These are phyloP conservation scores for Sugiyamaella pinicola DNA, from an alignment of 1,139 yeast species.

Conservation along the genomic window DNA sequence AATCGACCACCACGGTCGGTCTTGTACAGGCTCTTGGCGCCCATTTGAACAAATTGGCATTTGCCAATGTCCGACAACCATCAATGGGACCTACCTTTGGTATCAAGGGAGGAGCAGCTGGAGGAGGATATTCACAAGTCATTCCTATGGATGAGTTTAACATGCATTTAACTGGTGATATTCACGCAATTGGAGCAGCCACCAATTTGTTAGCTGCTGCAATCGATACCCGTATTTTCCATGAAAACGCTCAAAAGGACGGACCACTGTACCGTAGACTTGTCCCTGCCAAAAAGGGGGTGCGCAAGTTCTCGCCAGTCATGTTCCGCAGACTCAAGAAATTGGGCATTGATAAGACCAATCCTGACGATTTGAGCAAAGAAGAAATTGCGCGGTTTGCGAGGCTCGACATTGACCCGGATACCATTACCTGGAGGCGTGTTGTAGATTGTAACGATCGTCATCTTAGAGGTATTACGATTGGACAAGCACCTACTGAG, in stretches of 20 bases:
- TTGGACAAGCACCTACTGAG: conserved; percentile 94
- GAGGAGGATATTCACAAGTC: conserved; percentile 98
- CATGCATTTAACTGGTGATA: conserved; percentile 97
- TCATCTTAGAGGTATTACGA: conserved; percentile 83
- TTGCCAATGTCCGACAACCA: conserved; percentile 97
- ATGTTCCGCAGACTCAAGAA: conserved; percentile 78
- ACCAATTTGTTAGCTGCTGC: conserved; percentile 96
- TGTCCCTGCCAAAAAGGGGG: conserved; percentile 75
- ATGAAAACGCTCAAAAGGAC: conserved; percentile 88
- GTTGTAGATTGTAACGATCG: conserved; percentile 97
- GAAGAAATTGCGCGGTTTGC: conserved; percentile 80
- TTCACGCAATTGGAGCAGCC: conserved; percentile 96
- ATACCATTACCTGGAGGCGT: conserved; percentile 92
- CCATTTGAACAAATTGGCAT: conserved; percentile 79
- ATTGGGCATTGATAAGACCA: conserved; percentile 76
- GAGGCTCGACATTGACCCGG: conserved; percentile 90
- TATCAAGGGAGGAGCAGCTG: conserved; percentile 99
- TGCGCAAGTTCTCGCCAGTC: conserved; percentile 62
- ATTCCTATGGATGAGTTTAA: conserved; percentile 99
- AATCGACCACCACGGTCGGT: conserved; percentile 95
- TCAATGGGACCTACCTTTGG: conserved; percentile 99
- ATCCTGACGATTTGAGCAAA: conserved; percentile 79
- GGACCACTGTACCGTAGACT: conserved; percentile 82
- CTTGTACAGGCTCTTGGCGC: conserved; percentile 98
- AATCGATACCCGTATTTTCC: conserved; percentile 96